Percentiles rank a stretch among this genome's conserved stretches.
phyloP scores from a whole-genome alignment of 768 basidiomycete species.

The Panaeolus papilionaceus region DNA sequence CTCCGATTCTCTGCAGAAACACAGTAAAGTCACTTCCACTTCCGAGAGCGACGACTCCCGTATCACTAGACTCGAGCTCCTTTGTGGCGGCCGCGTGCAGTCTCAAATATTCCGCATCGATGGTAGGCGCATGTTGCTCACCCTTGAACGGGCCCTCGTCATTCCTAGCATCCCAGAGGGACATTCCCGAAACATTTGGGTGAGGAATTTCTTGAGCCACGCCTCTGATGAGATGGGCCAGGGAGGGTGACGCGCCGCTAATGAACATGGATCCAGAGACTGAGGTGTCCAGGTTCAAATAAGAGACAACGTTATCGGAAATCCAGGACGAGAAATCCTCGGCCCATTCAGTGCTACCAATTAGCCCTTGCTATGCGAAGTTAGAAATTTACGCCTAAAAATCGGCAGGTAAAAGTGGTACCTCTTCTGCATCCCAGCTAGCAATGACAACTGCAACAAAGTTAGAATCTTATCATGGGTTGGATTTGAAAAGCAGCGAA shows the following conservation, averaged over 20 bases:
- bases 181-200: constrained; percentile 65
- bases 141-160: constrained; percentile 63
- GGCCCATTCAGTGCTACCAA: constrained; percentile 92
- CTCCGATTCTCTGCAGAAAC: constrained; percentile 80
- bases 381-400: constrained; percentile 6
- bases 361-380: constrained; percentile 56
- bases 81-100: constrained; percentile 45
- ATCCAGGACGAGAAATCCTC: constrained; percentile 92
- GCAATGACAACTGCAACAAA: constrained; percentile 59
- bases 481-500: constrained; percentile 21
- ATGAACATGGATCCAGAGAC: constrained; percentile 65
- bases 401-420: constrained; percentile 27
- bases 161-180: constrained; percentile 79
- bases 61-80: constrained; percentile 38
- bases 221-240: constrained; percentile 74
- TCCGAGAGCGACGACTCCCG: constrained; percentile 67
- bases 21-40: constrained; percentile 93
- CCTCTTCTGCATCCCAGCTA: constrained; percentile 32
- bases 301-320: constrained; percentile 79
- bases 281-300: constrained; percentile 83
- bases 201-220: constrained; percentile 78
- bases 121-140: constrained; percentile 33
- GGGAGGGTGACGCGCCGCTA: constrained; percentile 76
- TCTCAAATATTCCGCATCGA: constrained; percentile 49
- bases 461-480: neutral